Evolutionary conservation across 2,329 filamentous ascomycete genomes (phyloP), one percentile per base, ranked within the genome.

Genomic region (Sarocladium brachiariae): DNA sequence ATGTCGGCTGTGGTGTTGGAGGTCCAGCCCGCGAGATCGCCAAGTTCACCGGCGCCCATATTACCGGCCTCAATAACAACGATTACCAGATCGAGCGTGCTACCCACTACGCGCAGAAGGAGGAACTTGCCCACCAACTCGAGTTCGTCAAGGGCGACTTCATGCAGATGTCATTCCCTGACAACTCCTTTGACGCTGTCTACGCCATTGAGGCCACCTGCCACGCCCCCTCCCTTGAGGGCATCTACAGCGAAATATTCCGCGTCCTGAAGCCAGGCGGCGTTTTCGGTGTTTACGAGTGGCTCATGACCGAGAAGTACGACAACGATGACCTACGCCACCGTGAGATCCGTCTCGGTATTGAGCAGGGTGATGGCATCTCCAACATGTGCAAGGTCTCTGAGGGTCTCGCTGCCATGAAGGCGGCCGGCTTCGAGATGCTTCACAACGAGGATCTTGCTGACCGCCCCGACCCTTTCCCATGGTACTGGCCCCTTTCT

Each of bases 171-270:
- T 84, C 84, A 19, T 97, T 97, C 75, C 84, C 87, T 43, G 87
- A 93, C 64, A 89, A 95, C 76, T 81, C 76, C 18, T 97, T 97
- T 69, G 93, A 97, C 61, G 90, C 89, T 52, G 89, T 96, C 50
- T 97, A 97, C 65, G 92, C 91, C 50, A 97, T 99, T 59, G 93
- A 99, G 72, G 93, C 93, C 2, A 99, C 93, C 2, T 88, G 95
- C 48, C 93, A 99, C 67, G 93, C 93, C 0, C 93, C 92, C 37
- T 86, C 83, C 39, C 82, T 97, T 7, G 87, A 90, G 63, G 91
- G 89, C 53, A 90, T 96, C 57, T 99, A 99, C 75, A 85, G 82
- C 65, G 86, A 97, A 70, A 97, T 97, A 63, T 91, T 86, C 80
- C 87, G 89, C 45, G 91, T 96, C 19, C 78, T 99, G 56, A 99